phyloP scores from a whole-genome alignment of 2,329 filamentous ascomycete species.

The Orbilia ellipsospora region DNA sequence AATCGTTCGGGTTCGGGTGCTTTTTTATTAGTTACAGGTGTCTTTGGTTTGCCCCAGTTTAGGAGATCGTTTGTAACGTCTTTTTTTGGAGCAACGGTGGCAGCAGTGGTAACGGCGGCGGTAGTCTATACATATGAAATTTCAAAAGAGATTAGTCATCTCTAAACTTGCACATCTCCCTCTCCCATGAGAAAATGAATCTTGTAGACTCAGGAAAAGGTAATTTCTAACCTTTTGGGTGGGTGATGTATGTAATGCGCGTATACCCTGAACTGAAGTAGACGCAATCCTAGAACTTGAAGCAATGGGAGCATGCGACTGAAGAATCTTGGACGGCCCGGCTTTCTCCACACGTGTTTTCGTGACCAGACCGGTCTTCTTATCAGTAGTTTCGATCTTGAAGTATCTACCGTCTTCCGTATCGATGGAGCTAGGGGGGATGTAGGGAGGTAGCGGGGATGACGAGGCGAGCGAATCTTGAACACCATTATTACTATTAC shows the following conservation, averaged over 20 bases:
- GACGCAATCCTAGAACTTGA: background rate
- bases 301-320: background rate
- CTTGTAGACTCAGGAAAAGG: background rate
- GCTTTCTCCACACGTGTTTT: slow-evolving; percentile 30
- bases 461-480: background rate
- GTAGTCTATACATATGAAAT: slow-evolving; percentile 6
- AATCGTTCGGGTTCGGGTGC: slow-evolving; percentile 34
- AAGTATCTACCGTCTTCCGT: slow-evolving; percentile 33
- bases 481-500: background rate
- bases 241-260: slow-evolving; percentile 16
- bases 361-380: slow-evolving; percentile 29
- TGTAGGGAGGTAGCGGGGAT: background rate
- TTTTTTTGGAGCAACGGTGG: background rate
- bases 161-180: background rate
- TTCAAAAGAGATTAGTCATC: background rate
- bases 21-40: background rate
- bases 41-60: slow-evolving; percentile 28
- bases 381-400: slow-evolving; percentile 37
- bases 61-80: slow-evolving; percentile 28
- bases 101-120: background rate
- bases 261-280: slow-evolving; percentile 11
- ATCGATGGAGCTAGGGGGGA: slow-evolving; percentile 26
- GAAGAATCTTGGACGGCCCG: slow-evolving; percentile 5
- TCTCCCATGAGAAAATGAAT: background rate
- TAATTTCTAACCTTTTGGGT: background rate